Base-by-base conservation (phyloP, 1,284 basidiomycete species). In the Boletus calvinii region DNA sequence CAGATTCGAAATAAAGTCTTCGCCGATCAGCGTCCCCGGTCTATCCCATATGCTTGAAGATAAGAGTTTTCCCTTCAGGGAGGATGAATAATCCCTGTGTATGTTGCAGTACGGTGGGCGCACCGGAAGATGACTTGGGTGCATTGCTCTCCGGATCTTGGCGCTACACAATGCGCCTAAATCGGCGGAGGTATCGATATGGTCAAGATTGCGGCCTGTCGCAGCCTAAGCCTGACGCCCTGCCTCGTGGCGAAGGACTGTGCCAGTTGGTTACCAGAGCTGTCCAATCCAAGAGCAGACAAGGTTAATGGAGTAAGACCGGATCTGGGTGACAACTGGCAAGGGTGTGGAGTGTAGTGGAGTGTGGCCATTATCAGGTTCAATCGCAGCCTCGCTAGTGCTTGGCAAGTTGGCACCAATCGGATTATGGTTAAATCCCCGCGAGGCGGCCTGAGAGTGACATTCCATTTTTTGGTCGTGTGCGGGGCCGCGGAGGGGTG, bases 121-220 rank as follows among this genome's bases (percentile, higher is more conserved):
- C 13, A 24, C 30, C 7, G 11, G 10, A 22, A 10, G 39, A 29
- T 11, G 30, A 24, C n/a, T 22, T 22, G 5, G 22, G 5, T 22
- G 26, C 12, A 15, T 30, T 50, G 32, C 22, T 46, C 15, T 20
- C 22, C 56, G 54, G 56, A 55, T 58, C 54, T 54, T 48, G 37
- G 12, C 37, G 18, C 20, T 24, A 20, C 5, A n/a, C 8, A 32
- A 6, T 30, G 18, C 31, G 43, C 32, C 38, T 18, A 36, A n/a
- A 15, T 38, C 24, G 17, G 24, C 35, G 48, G 40, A 22, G 7
- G 31, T 17, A 20, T 13, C 3, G 35, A 54, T 57, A 38, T 53
- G 40, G 49, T 36, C 10, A 24, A 10, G 30, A 24, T 5, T 10
- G 17, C 7, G 10, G 29, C 13, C 24, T n/a, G 26, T n/a, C n/a